Base-by-base conservation (phyloP, 352 stramenopile genomes). In the Pythium volutum region DNA sequence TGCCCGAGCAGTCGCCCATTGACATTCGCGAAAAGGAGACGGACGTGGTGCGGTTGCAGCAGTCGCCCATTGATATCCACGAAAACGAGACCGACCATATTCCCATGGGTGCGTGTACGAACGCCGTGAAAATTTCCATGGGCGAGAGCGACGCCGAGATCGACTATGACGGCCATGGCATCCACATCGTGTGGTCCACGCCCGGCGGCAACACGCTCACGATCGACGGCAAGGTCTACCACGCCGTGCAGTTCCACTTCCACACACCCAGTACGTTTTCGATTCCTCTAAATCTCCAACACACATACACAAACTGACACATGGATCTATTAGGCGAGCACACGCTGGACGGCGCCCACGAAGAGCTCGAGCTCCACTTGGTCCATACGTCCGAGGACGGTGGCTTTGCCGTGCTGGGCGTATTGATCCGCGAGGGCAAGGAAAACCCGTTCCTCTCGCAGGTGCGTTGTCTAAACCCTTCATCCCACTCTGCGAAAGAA, bases 311-410 rank as follows among this genome's bases (percentile, higher is more conserved):
- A n/a, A n/a, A n/a, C n/a, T n/a, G n/a, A n/a, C n/a, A n/a, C n/a
- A n/a, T n/a, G n/a, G 16, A 4, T 48, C 41, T 9, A 39, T 41
- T 25, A 79, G 76, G 74, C 51, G 82, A 91, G 59, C 82, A 91
- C 75, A 91, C 79, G 22, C 45, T 91, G 49, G 69, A 89, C 29
- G 79, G 77, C 25, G 55, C 84, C 27, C 63, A 64, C 11, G 59
- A 76, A 25, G 74, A 60, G 27, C 82, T 91, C 67, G 79, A 87
- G 66, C 60, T 91, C 43, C 82, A 91, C 59, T 53, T 91, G 41
- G 79, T 91, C 39, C 78, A 91, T 58, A 71, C 85, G 42, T 64
- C 79, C 9, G 67, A 76, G 3, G 76, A 89, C 66, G 76, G 76
- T 3, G 54, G 53, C 3, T 60, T 88, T n/a, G 76, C 79, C 0